A percentile compares a stretch with the other conserved stretches of the same genome.
These are phyloP conservation scores for Globisporangium spinosum DNA, from an alignment of 352 stramenopile species.

Conservation along the genomic window DNA sequence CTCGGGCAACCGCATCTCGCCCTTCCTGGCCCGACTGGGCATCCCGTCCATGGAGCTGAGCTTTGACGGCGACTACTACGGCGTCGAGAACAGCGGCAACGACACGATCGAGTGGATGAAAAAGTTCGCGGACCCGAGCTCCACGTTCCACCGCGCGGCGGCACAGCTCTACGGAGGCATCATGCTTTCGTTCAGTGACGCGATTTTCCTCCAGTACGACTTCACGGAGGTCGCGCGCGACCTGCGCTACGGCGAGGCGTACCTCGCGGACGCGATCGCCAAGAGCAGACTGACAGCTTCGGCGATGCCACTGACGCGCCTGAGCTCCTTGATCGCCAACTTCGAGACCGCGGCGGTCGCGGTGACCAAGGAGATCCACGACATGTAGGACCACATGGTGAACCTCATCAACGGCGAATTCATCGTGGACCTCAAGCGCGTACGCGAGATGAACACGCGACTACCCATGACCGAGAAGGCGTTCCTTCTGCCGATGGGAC, in stretches of 20 bases:
- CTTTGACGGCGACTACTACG: constrained; percentile 69
- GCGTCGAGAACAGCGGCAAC: constrained; percentile 48
- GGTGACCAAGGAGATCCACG: constrained; percentile 49
- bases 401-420: constrained; percentile 58
- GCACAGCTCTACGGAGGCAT: constrained; percentile 80
- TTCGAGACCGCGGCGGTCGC: constrained; percentile 63
- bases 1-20: constrained; percentile 52
- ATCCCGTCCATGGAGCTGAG: constrained; percentile 74
- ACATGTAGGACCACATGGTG: constrained; percentile 57
- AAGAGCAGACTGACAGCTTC: constrained; percentile 26
- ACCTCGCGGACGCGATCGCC: constrained; percentile 44
- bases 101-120: constrained; percentile 79
- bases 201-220: constrained; percentile 84
- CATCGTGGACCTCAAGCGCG: constrained; percentile 68
- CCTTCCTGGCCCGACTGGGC: constrained; percentile 63
- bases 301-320: constrained; percentile 38
- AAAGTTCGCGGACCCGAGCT: constrained; percentile 65
- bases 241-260: constrained; percentile 55
- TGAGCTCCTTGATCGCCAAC: constrained; percentile 50
- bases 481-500: constrained; percentile 64
- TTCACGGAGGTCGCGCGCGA: constrained; percentile 77
- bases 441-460: constrained; percentile 83
- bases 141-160: constrained; percentile 68
- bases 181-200: constrained; percentile 70
- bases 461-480: constrained; percentile 78